These are phyloP conservation scores for Boletellus ananas DNA, from an alignment of 768 basidiomycete species.

Conservation along the genomic window DNA sequence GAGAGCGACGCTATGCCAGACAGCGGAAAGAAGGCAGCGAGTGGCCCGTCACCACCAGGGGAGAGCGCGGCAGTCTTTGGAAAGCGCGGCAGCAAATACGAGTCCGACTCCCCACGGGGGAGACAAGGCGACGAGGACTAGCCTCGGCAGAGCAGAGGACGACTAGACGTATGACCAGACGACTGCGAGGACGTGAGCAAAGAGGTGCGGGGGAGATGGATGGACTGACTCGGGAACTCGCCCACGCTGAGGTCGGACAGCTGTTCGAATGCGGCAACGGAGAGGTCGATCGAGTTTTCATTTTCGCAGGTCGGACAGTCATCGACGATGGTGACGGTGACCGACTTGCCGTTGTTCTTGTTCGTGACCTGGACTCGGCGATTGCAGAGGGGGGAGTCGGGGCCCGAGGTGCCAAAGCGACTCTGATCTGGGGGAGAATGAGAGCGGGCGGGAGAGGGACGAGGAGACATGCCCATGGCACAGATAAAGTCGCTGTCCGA, in stretches of 20 bases:
- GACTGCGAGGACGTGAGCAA: constrained; percentile 21
- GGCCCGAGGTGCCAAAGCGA: too few relatives aligned
- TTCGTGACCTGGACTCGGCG: too few relatives aligned
- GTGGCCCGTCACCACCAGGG: not conserved
- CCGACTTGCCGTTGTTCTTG: constrained; percentile 41
- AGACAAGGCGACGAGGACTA: constrained; percentile 11
- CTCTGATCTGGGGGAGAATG: constrained; percentile 16
- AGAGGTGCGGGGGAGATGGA: not conserved
- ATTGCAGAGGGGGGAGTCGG: too few relatives aligned
- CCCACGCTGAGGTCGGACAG: constrained; percentile 53
- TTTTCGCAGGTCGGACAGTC: constrained; percentile 77
- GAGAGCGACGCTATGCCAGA: constrained; percentile 9
- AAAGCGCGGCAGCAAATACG: too few relatives aligned
- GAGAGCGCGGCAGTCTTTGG: too few relatives aligned
- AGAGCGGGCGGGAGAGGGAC: not conserved
- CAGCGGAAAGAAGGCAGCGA: constrained; percentile 6
- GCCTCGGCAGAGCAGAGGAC: constrained; percentile 3
- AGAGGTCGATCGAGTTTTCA: constrained; percentile 62
- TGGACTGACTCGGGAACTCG: constrained; percentile 50
- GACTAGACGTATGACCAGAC: not conserved
- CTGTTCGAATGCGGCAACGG: constrained; percentile 58
- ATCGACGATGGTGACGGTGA: constrained; percentile 68
- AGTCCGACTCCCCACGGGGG: not conserved
- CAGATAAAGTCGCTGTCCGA: constrained; percentile 55
- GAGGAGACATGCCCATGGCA: constrained; percentile 51